Conservation (phyloP, 1,284 basidiomycete genomes). For the Heterobasidion occidentale region DNA sequence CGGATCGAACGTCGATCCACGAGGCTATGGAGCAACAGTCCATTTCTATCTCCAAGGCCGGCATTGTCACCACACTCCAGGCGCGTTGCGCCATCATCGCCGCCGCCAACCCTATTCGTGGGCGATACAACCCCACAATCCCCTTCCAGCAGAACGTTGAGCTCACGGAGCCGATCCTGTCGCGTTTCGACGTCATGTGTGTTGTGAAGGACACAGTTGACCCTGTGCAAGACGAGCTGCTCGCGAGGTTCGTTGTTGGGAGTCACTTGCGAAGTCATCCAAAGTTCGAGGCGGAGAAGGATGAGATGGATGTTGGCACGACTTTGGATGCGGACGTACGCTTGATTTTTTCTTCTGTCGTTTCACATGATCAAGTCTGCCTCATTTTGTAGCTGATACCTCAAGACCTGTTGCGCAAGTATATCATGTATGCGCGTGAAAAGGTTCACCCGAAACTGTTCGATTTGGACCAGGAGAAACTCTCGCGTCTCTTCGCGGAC, state of each 20-base stretch:
- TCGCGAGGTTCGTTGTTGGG: slow-evolving; percentile 96
- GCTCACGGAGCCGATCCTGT: slow-evolving; percentile 96
- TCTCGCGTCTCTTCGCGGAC: slow-evolving; percentile 93
- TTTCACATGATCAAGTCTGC: neutral
- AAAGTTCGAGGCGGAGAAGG: slow-evolving; percentile 75
- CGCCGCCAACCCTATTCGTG: slow-evolving; percentile 95
- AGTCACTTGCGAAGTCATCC: slow-evolving; percentile 94
- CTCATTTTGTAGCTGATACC: slow-evolving; percentile 71
- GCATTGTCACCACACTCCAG: slow-evolving; percentile 95
- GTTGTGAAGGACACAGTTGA: slow-evolving; percentile 98
- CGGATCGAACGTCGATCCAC: slow-evolving; percentile 95
- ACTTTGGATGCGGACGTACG: slow-evolving; percentile 87
- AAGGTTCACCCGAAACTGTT: slow-evolving; percentile 89
- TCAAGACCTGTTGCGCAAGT: slow-evolving; percentile 95
- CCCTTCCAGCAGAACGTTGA: slow-evolving; percentile 99
- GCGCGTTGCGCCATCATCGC: slow-evolving; percentile 97
- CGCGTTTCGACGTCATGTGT: slow-evolving; percentile 97
- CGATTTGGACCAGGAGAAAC: slow-evolving; percentile 94
- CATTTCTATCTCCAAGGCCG: slow-evolving; percentile 99
- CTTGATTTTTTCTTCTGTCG: slow-evolving; percentile 5
- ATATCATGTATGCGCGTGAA: slow-evolving; percentile 98
- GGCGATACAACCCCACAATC: slow-evolving; percentile 94
- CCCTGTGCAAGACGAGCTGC: slow-evolving; percentile 93
- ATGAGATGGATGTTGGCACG: slow-evolving; percentile 88
- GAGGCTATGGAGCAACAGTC: slow-evolving; percentile 99